phyloP scores from a whole-genome alignment of 2,329 filamentous ascomycete genomes.

The Aplosporella prunicola region DNA sequence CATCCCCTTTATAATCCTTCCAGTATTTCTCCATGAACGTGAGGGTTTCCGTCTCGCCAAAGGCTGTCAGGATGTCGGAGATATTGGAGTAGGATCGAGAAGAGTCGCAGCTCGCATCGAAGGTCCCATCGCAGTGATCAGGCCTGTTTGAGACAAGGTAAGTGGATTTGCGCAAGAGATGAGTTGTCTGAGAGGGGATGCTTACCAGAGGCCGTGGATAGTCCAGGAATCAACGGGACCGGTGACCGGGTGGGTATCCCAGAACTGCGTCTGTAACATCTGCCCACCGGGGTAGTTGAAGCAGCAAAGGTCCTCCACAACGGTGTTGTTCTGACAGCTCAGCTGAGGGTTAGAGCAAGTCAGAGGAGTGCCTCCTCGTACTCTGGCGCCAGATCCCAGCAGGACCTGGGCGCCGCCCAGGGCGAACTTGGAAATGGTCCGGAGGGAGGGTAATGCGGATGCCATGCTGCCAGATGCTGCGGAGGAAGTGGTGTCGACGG shows the following conservation, averaged over 20 bases:
- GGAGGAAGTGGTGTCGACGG: constrained; percentile 1
- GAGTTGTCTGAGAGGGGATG: background rate
- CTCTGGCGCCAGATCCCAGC: constrained; percentile 20
- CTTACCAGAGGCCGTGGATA: constrained; percentile 58
- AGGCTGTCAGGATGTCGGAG: constrained; percentile 48
- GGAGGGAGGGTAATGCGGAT: constrained; percentile 26
- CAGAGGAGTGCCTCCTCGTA: constrained; percentile 19
- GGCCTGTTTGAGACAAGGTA: constrained; percentile 24
- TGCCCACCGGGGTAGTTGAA: constrained; percentile 65
- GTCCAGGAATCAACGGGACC: constrained; percentile 50
- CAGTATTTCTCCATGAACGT: constrained; percentile 62
- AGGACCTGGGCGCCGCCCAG: constrained; percentile 26
- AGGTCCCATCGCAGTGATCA: constrained; percentile 57
- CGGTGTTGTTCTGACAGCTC: constrained; percentile 56
- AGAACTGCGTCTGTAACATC: constrained; percentile 67
- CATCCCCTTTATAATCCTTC: constrained; percentile 56
- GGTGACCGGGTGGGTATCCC: constrained; percentile 57
- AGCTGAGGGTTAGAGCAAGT: constrained; percentile 36
- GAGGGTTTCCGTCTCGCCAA: constrained; percentile 48
- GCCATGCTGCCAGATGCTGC: constrained; percentile 14
- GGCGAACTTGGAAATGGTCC: constrained; percentile 28
- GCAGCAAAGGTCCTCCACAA: constrained; percentile 58
- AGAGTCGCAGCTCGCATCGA: constrained; percentile 55
- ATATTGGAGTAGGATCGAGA: constrained; percentile 57
- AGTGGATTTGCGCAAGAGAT: too few relatives aligned